phyloP scores from a whole-genome alignment of 371 early-diverging fungal species.

The Entomophthora muscae region DNA sequence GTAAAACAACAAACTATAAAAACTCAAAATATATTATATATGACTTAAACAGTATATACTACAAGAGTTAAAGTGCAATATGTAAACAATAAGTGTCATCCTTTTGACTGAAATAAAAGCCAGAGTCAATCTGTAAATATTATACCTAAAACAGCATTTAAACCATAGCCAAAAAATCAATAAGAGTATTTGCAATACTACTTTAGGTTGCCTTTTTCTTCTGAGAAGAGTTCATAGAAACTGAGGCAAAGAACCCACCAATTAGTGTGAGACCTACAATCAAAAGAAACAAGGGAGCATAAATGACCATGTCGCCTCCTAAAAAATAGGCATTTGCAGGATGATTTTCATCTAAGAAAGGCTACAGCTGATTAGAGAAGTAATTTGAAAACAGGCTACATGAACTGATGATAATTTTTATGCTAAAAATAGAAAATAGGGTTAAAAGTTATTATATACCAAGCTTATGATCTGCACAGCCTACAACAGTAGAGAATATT shows the following conservation, averaged over 20 bases:
- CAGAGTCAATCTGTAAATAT: background rate
- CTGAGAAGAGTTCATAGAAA: background rate
- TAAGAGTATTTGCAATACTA: too few relatives aligned
- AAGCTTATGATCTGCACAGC: too few relatives aligned
- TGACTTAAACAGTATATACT: background rate
- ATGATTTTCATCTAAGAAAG: background rate
- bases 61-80: background rate
- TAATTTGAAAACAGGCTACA: too few relatives aligned
- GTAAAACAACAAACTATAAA: background rate
- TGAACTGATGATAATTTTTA: too few relatives aligned
- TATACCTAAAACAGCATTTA: too few relatives aligned
- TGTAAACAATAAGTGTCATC: background rate
- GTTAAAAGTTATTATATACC: too few relatives aligned
- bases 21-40: background rate
- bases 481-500: too few relatives aligned
- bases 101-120: background rate
- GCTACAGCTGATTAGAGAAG: too few relatives aligned
- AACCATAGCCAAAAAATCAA: too few relatives aligned
- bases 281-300: background rate
- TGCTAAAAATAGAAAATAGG: too few relatives aligned
- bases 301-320: background rate
- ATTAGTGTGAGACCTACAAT: background rate
- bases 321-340: background rate
- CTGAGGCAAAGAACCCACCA: background rate
- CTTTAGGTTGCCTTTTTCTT: constrained; percentile 4